Conservation (phyloP, 768 basidiomycete species). For the Boletales sp. region DNA sequence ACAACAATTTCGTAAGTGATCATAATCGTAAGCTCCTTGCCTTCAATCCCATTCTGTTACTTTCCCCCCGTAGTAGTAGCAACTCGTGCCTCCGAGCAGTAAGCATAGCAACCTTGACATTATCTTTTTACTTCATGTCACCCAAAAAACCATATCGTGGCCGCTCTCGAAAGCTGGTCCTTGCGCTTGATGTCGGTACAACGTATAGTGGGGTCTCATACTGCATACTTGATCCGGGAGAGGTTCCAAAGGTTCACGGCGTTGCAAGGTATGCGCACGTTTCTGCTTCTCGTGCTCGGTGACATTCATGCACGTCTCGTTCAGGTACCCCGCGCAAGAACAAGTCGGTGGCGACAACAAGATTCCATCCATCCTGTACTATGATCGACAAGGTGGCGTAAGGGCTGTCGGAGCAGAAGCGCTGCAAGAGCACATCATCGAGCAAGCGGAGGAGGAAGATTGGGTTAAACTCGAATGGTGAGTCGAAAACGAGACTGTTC, state of each 20-base stretch:
- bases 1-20: too few relatives aligned
- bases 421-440: constrained; percentile 29
- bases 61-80: too few relatives aligned
- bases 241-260: constrained; percentile 26
- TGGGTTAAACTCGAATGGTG: constrained; percentile 41
- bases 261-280: constrained; percentile 22
- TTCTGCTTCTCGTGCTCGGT: neutral
- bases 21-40: too few relatives aligned
- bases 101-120: too few relatives aligned
- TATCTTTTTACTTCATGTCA: constrained; percentile 16
- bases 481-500: neutral
- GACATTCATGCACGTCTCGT: neutral
- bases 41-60: too few relatives aligned
- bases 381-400: constrained; percentile 38
- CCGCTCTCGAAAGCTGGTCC: constrained; percentile 36
- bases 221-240: constrained; percentile 34
- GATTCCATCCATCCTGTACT: constrained; percentile 47
- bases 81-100: too few relatives aligned
- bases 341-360: constrained; percentile 44
- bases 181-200: constrained; percentile 44
- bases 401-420: constrained; percentile 46
- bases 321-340: constrained; percentile 47
- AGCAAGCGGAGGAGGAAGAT: constrained; percentile 35
- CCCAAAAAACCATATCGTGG: constrained; percentile 34
- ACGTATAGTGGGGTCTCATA: constrained; percentile 41